Evolutionary conservation across 805 yeast species (phyloP), one percentile per base, ranked within the genome.

Genomic region (Barnettozyma botsteinii): DNA sequence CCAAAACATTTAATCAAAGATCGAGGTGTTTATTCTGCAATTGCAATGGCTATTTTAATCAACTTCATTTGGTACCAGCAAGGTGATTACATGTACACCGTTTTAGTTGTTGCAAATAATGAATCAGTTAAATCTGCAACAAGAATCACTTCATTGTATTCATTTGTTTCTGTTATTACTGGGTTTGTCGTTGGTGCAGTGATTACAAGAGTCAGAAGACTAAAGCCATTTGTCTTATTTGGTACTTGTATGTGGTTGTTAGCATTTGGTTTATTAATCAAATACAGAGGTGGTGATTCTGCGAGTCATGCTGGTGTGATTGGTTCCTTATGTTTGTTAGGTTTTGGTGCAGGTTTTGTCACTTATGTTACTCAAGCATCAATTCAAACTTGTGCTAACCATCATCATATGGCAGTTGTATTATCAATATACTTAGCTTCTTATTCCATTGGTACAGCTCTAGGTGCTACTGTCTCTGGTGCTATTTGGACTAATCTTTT

Each of bases 321-420:
- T 56, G 88, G 81, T 13, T 74, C 81, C 6, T 67, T 76, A 48
- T 73, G 80, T 54, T 54, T 82, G 15, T 59, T 79, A 48, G 89
- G 89, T 49, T 70, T 83, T 42, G 88, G 86, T 51, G 85, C 85
- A 32, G 85, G 85, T 14, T 74, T 81, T 58, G 78, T 81, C 66
- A 77, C 83, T 13, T 79, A 78, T 51, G 70, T 82, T 5, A 67
- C 78, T 10, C 83, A 77, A 54, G 77, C 76, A 6, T 70, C 82
- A 31, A 70, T 77, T 46, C 78, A 75, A 53, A 66, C 85, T 0
- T 66, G 74, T 41, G 70, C 76, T 26, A 70, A 65, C 47, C 88
- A 80, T 59, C 80, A 75, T 53, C 69, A 73, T 59, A 72, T 80
- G 78, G 85, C 84, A 10, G 70, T 75, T 34, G 69, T 75, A 25